phyloP scores from a whole-genome alignment of 352 stramenopile genomes.

The Pythium guiyangense region DNA sequence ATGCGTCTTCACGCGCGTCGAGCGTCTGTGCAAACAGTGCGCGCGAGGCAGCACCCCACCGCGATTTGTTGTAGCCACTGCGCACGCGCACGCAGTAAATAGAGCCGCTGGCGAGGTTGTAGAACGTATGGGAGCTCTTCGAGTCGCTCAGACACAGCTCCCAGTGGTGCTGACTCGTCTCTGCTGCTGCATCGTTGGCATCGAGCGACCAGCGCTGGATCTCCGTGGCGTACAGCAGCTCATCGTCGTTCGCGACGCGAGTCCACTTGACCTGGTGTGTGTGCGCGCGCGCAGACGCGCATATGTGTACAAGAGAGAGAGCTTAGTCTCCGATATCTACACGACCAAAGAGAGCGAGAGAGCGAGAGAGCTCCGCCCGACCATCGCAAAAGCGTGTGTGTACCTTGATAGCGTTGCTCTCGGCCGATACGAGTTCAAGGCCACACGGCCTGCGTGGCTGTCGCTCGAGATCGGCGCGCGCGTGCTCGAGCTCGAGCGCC shows the following conservation, averaged over 20 bases:
- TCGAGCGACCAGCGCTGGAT: conserved; percentile 16
- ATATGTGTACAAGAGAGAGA: background rate
- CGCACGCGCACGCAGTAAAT: conserved; percentile 32
- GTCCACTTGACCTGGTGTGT: conserved; percentile 30
- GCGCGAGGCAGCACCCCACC: conserved; percentile 17
- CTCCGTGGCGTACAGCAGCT: conserved; percentile 27
- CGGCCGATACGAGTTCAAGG: conserved; percentile 13
- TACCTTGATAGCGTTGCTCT: conserved; percentile 30
- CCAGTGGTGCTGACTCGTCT: conserved; percentile 11
- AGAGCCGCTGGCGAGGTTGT: conserved; percentile 14
- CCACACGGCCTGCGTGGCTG: conserved; percentile 17
- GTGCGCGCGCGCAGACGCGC: background rate
- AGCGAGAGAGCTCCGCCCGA: too few species aligned
- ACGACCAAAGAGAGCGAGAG: too few species aligned
- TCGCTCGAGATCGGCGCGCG: conserved; percentile 8
- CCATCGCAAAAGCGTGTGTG: background rate
- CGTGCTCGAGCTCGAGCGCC: conserved; percentile 12
- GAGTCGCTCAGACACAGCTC: conserved; percentile 15
- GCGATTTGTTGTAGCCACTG: conserved; percentile 17
- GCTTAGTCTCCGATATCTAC: too few species aligned
- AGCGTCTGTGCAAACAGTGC: conserved; percentile 17
- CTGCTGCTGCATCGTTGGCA: background rate
- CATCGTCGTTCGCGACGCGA: conserved; percentile 12
- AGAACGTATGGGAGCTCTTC: conserved; percentile 22
- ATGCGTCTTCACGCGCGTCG: background rate